Base-by-base conservation (phyloP, 2,329 filamentous ascomycete species). In the Thermomyces lanuginosus region DNA sequence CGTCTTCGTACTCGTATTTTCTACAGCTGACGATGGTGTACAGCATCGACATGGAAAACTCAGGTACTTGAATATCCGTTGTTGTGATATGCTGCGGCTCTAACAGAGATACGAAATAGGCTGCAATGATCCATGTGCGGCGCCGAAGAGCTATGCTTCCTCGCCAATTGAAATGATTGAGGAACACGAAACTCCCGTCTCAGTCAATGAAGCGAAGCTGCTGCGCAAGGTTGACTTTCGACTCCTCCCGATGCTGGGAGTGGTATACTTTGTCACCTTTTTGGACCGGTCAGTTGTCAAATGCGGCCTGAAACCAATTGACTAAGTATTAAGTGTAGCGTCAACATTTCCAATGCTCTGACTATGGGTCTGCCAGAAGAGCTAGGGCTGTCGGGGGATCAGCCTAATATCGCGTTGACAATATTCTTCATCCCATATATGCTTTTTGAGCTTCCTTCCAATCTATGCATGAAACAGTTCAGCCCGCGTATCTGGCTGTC, bases 401-500 rank as follows among this genome's bases (percentile, higher is more conserved):
- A 60, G 30, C 63, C 61, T 42, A 67, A 66, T 32, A 55, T 44
- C 2, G 61, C 63, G 1, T 44, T 67, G 4, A 60, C 65, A 34
- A 63, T 66, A 35, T 66, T 67, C 48, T 66, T 65, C 42, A 58
- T 66, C 5, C 56, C 58, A 0, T 63, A 66, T 29, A 49, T 66
- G n/a, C 42, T 66, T 2, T 60, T 64, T 33, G 63, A 67, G 32
- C 63, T 67, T 12, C 63, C 63, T 0, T 60, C 55, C 14, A 67
- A 67, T 29, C 45, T 66, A 10, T 35, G 66, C 2, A 46, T 66
- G 24, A 65, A 66, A 43, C 58, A 57, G 29, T 51, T 66, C 34
- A 61, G 56, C 36, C 63, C 63, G 0, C 56, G 62, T 34, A 39
- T 66, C 13, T 66, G 63, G 63, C 50, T 45, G 21, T 40, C 41